phyloP scores from a whole-genome alignment of 2,329 filamentous ascomycete species.

The Hymenoscyphus albidus region DNA sequence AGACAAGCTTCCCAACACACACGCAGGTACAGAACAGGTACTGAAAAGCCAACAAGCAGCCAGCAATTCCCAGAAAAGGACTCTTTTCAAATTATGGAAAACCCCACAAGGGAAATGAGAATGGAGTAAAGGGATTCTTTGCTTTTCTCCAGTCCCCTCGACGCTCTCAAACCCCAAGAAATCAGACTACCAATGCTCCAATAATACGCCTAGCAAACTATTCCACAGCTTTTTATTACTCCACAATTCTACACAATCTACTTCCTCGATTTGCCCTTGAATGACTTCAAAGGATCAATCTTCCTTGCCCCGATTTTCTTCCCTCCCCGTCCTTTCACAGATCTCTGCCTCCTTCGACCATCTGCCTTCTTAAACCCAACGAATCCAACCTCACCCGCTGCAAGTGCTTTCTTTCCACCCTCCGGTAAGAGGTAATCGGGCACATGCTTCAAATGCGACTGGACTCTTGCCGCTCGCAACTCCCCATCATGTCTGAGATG shows the following conservation, averaged over 20 bases:
- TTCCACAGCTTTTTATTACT: not conserved
- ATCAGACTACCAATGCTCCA: not conserved
- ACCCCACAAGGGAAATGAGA: not conserved
- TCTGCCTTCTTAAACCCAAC: conserved; percentile 59
- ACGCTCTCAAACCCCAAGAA: not conserved
- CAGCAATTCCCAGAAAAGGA: too few relatives aligned
- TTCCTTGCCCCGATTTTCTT: conserved; percentile 59
- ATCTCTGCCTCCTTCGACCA: conserved; percentile 37
- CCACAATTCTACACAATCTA: conserved; percentile 11
- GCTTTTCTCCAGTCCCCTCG: not conserved
- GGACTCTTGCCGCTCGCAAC: conserved; percentile 74
- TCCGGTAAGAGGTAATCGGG: conserved; percentile 86
- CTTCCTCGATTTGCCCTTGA: conserved; percentile 54
- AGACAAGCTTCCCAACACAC: not conserved
- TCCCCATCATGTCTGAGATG: conserved; percentile 90
- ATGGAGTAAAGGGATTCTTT: not conserved
- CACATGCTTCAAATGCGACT: conserved; percentile 88
- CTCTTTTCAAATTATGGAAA: not conserved
- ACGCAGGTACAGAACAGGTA: not conserved
- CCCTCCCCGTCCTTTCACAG: conserved; percentile 46
- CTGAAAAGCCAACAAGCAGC: too few relatives aligned
- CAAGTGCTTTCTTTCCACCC: conserved; percentile 67
- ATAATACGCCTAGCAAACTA: not conserved
- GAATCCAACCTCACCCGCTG: conserved; percentile 66
- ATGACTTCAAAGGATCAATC: conserved; percentile 82